Base-by-base conservation (phyloP, 169 alveolate species). In the Theileria sp. region DNA sequence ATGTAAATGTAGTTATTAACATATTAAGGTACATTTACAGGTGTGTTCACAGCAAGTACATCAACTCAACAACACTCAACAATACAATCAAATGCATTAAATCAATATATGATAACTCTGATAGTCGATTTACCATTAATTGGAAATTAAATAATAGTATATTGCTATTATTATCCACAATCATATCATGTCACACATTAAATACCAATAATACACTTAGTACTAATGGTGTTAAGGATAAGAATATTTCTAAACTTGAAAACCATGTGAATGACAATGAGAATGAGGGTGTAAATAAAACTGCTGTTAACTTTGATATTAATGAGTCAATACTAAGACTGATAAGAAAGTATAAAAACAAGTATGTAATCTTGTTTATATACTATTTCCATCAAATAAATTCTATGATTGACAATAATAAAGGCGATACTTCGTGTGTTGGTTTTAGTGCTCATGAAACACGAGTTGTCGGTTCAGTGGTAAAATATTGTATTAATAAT, bases 1-100 rank as follows among this genome's bases (percentile, higher is more conserved):
- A 21, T 28, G 8, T 58, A 1, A 80, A 72, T 17, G 76, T 72
- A 62, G 75, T 79, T 8, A 80, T 80, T 26, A 80, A 80, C 81
- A 80, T 80, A 28, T 28, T 80, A 51, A 70, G 87, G 34, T 77
- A 77, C 32, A 50, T 80, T 28, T 80, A 70, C 81, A 74, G 81
- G 3, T 80, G 81, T 81, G 75, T 64, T 58, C 82, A 80, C 67
- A 71, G 73, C 28, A 17, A 79, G 64, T 72, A 75, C 77, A 64
- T 78, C 15, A 80, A 80, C 81, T 51, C 54, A 44, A 44, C 54
- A 44, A 44, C 54, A 44, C 54, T 44, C 17, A 44, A 2, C 54
- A 44, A 44, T 13, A 44, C 54, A 44, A 44, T 44, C 54, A 2
- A 44, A 0, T 10, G 3, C 54, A 44, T 44, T 8, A 44, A 44